These are phyloP conservation scores for Hyaloscypha finlandica DNA, from an alignment of 495 filamentous ascomycete genomes.

Conservation along the genomic window DNA sequence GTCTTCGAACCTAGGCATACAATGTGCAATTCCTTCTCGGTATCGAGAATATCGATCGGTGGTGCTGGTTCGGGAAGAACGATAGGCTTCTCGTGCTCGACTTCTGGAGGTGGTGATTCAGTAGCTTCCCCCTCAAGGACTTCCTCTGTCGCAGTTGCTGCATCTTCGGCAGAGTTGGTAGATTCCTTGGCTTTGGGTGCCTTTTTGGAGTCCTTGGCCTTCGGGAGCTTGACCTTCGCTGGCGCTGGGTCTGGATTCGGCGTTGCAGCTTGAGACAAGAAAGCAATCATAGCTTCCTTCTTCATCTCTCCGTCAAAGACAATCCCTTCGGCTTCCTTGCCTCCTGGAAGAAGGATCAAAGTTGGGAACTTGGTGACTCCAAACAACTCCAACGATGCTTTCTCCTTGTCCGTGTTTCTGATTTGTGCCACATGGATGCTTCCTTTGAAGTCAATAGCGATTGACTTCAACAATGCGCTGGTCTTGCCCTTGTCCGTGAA, in stretches of 20 bases:
- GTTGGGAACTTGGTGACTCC: conserved; percentile 77
- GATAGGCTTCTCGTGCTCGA: conserved; percentile 34
- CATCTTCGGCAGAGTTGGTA: conserved; percentile 40
- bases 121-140: conserved; percentile 43
- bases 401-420: conserved; percentile 69
- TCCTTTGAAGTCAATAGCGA: conserved; percentile 92
- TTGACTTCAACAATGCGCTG: conserved; percentile 74
- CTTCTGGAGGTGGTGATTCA: conserved; percentile 37
- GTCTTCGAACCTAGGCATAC: conserved; percentile 77
- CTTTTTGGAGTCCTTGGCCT: conserved; percentile 54
- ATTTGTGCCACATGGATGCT: conserved; percentile 82
- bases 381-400: conserved; percentile 68
- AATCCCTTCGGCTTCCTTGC: conserved; percentile 62
- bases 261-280: conserved; percentile 74
- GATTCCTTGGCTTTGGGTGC: conserved; percentile 46
- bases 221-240: conserved; percentile 50
- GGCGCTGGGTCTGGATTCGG: conserved; percentile 74
- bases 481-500: conserved; percentile 95
- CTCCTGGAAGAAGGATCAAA: conserved; percentile 77
- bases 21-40: conserved; percentile 59
- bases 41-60: conserved; percentile 53
- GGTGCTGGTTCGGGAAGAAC: conserved; percentile 47
- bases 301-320: conserved; percentile 84
- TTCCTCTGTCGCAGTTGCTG: conserved; percentile 36
- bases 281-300: conserved; percentile 79